Conservation (phyloP, 2,329 filamentous ascomycete species). For the Stachybotrys elegans region DNA sequence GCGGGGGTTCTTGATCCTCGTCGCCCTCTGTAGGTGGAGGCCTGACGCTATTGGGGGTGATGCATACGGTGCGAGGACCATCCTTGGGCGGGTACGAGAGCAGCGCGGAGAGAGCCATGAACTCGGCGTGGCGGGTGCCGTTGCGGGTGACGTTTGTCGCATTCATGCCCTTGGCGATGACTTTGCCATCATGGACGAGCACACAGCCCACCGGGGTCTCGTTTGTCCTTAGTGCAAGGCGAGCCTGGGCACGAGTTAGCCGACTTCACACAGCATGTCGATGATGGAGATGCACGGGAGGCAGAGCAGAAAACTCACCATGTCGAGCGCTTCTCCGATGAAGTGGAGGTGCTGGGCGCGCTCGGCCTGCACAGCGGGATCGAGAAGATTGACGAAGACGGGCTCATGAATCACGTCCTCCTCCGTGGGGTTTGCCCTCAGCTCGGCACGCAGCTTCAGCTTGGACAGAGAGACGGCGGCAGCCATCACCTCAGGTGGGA, state of each 20-base stretch:
- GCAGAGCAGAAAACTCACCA: constrained; percentile 51
- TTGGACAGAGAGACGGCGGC: constrained; percentile 9
- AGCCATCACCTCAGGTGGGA: constrained; percentile 9
- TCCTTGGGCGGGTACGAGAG: constrained; percentile 34
- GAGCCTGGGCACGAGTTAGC: constrained; percentile 55
- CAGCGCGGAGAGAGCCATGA: constrained; percentile 70
- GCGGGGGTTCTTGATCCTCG: constrained; percentile 15
- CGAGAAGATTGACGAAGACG: constrained; percentile 11
- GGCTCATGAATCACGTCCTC: no score
- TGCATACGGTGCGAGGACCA: constrained; percentile 23
- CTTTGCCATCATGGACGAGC: constrained; percentile 70
- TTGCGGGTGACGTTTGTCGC: constrained; percentile 89
- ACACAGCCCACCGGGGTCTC: constrained; percentile 98
- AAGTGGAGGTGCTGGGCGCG: constrained; percentile 44
- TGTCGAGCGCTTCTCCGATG: constrained; percentile 80
- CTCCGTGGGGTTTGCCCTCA: background rate
- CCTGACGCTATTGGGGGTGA: constrained; percentile 27
- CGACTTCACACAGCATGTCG: background rate
- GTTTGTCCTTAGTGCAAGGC: constrained; percentile 75
- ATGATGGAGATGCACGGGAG: constrained; percentile 3
- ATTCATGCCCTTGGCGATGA: constrained; percentile 92
- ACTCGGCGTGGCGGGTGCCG: constrained; percentile 92
- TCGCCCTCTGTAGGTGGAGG: constrained; percentile 16
- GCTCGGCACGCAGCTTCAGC: constrained; percentile 10
- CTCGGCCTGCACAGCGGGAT: constrained; percentile 25